These are phyloP conservation scores for Lizonia empirigonia DNA, from an alignment of 2,329 filamentous ascomycete species.

Conservation along the genomic window DNA sequence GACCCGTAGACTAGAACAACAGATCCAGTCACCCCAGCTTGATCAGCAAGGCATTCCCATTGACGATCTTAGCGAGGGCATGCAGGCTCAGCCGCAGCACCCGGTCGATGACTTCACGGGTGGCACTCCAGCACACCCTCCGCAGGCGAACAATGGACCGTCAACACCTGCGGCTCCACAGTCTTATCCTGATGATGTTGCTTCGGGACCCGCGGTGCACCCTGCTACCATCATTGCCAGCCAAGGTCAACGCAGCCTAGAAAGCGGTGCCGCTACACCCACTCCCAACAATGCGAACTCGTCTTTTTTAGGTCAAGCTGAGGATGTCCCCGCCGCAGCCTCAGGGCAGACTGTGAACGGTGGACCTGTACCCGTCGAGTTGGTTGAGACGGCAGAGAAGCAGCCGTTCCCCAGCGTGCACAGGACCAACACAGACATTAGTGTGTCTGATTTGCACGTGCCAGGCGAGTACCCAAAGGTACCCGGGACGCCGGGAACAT, in stretches of 20 bases:
- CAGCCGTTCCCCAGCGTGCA: constrained; percentile 55
- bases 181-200: not conserved
- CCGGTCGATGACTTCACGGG: constrained; percentile 20
- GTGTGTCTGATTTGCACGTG: constrained; percentile 69
- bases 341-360: constrained; percentile 39
- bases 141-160: not conserved
- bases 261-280: constrained; percentile 23
- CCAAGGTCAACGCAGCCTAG: constrained; percentile 16
- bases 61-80: constrained; percentile 9
- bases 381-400: constrained; percentile 21
- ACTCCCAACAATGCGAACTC: constrained; percentile 22
- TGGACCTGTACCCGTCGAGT: constrained; percentile 29
- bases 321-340: constrained; percentile 33
- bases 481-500: constrained; percentile 11
- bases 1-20: constrained; percentile 14
- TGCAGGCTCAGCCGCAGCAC: constrained; percentile 16
- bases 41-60: constrained; percentile 11
- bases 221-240: constrained; percentile 22
- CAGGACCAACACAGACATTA: constrained; percentile 55
- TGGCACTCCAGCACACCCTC: constrained; percentile 7
- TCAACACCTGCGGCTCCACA: not conserved
- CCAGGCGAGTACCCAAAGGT: constrained; percentile 67
- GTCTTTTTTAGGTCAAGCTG: constrained; percentile 43
- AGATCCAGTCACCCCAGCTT: constrained; percentile 11
- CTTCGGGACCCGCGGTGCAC: constrained; percentile 3